Evolutionary conservation across 2,329 filamentous ascomycete species (phyloP).

Genomic region (Fusarium illudens): DNA sequence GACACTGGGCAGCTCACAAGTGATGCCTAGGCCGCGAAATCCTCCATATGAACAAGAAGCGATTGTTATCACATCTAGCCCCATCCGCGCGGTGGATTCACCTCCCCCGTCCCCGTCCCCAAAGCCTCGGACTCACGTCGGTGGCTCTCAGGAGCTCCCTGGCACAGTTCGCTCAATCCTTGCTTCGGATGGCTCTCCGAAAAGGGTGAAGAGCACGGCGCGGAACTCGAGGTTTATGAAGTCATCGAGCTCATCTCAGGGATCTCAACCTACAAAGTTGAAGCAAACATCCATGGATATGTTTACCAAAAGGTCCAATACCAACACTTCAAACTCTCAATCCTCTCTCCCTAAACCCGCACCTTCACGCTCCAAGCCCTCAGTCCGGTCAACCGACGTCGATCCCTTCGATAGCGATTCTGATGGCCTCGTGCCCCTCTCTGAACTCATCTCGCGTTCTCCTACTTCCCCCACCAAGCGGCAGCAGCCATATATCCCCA

Average conservation of each 20-base stretch:
- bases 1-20: constrained; percentile 55
- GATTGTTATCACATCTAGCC: constrained; percentile 58
- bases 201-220: constrained; percentile 26
- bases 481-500: background rate
- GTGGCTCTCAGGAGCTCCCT: constrained; percentile 32
- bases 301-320: constrained; percentile 35
- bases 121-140: constrained; percentile 18
- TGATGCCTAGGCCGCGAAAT: constrained; percentile 49
- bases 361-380: background rate
- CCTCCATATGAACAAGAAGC: constrained; percentile 44
- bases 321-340: constrained; percentile 9
- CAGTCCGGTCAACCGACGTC: background rate
- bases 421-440: constrained; percentile 27
- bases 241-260: background rate
- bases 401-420: constrained; percentile 26
- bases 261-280: constrained; percentile 25
- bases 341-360: background rate
- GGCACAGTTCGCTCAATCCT: constrained; percentile 39
- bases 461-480: constrained; percentile 20
- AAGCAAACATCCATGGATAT: constrained; percentile 49
- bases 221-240: background rate
- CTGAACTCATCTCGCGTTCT: constrained; percentile 9
- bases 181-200: constrained; percentile 30
- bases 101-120: constrained; percentile 42
- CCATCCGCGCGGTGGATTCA: constrained; percentile 43